phyloP scores from a whole-genome alignment of 2,329 filamentous ascomycete species.

The Pestalotiopsis sp. region DNA sequence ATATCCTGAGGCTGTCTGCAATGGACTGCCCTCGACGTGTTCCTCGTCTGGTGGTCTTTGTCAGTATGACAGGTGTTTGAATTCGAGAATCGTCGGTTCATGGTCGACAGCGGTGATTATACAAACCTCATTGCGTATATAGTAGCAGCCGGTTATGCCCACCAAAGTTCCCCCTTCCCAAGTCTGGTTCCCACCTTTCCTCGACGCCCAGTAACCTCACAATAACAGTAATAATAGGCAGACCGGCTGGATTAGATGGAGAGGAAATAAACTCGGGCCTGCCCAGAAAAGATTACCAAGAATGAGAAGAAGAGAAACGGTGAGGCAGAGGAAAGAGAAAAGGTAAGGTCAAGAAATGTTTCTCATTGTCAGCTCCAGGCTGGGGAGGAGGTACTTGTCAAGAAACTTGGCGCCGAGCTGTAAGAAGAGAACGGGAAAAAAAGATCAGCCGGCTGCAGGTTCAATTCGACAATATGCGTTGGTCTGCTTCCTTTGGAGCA shows the following conservation, averaged over 20 bases:
- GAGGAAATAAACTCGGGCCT: slow-evolving; percentile 2
- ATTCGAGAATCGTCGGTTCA: too few species aligned
- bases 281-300: slow-evolving; percentile 4
- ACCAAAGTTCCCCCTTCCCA: neutral
- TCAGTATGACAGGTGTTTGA: neutral
- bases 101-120: neutral
- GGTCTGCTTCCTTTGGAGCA: too few species aligned
- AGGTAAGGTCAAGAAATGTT: neutral
- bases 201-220: neutral
- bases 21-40: slow-evolving; percentile 14
- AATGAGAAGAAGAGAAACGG: neutral
- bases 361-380: neutral
- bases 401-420: slow-evolving; percentile 2
- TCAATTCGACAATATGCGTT: too few species aligned
- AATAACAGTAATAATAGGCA: neutral
- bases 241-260: slow-evolving; percentile 6
- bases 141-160: neutral
- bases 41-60: slow-evolving; percentile 11
- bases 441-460: neutral
- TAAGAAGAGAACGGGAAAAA: neutral
- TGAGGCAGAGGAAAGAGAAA: slow-evolving; percentile 1
- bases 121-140: slow-evolving; percentile 7
- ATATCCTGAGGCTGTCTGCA: slow-evolving; percentile 13
- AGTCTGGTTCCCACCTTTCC: neutral
- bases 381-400: neutral